phyloP scores from a whole-genome alignment of 495 filamentous ascomycete species.

The Entonaema liquescens region DNA sequence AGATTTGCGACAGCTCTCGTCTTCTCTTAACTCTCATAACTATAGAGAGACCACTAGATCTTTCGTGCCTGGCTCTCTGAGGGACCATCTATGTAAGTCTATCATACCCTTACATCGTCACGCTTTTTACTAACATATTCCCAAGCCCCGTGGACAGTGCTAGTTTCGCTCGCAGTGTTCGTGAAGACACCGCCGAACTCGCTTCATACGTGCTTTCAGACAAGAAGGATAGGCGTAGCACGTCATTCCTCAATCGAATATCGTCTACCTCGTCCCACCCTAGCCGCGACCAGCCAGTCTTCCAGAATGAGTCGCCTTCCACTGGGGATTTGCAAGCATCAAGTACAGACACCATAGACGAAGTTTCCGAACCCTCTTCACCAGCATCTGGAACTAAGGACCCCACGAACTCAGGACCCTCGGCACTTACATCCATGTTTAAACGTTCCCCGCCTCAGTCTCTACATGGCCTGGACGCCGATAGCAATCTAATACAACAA shows the following conservation, averaged over 20 bases:
- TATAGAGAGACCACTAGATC: constrained; percentile 78
- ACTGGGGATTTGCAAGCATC: constrained; percentile 22
- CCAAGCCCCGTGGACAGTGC: constrained; percentile 67
- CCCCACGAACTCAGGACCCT: constrained; percentile 56
- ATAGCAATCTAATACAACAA: background rate
- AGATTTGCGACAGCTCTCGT: constrained; percentile 49
- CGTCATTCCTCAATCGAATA: constrained; percentile 52
- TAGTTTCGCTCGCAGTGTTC: constrained; percentile 78
- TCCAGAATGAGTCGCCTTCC: constrained; percentile 32
- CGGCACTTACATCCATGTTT: constrained; percentile 72
- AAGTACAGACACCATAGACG: constrained; percentile 60
- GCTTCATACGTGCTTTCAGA: constrained; percentile 85
- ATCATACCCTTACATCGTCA: background rate
- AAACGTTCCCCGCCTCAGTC: constrained; percentile 59
- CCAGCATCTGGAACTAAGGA: constrained; percentile 50
- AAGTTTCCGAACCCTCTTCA: constrained; percentile 68
- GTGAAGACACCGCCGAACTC: constrained; percentile 90
- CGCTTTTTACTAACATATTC: constrained; percentile 33
- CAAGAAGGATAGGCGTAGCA: constrained; percentile 53
- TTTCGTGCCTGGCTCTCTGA: constrained; percentile 78
- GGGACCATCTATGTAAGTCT: constrained; percentile 67
- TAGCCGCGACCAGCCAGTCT: constrained; percentile 38
- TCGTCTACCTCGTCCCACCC: constrained; percentile 48
- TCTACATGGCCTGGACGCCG: constrained; percentile 6
- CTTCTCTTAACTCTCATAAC: constrained; percentile 50